A percentile compares a stretch with the other conserved stretches of the same genome.
phyloP scores from a whole-genome alignment of 1,139 yeast genomes.

The Lodderomyces parapsilosis region DNA sequence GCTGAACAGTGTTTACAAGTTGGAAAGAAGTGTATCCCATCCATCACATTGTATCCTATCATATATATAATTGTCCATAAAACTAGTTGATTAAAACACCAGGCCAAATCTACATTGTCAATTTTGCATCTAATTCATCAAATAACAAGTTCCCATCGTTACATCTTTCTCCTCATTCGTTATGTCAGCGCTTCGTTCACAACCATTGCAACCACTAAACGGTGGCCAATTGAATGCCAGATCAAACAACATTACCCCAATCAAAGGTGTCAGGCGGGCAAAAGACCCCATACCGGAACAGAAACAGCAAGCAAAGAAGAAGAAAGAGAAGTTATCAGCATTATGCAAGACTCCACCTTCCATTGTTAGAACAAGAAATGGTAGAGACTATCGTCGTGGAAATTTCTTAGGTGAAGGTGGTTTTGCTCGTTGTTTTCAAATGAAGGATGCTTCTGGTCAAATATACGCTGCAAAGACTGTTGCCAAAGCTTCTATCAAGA shows the following conservation, averaged over 20 bases:
- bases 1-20: too few species aligned
- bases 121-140: background rate
- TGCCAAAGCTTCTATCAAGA: constrained; percentile 90
- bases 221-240: constrained; percentile 45
- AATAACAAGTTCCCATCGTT: background rate
- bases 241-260: constrained; percentile 40
- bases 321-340: constrained; percentile 83
- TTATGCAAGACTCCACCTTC: constrained; percentile 95
- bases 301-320: constrained; percentile 42
- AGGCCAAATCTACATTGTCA: too few species aligned
- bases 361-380: constrained; percentile 80
- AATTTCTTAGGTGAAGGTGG: constrained; percentile 96
- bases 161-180: background rate
- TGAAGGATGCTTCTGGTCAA: constrained; percentile 84
- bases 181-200: constrained; percentile 38
- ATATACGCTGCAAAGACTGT: constrained; percentile 96
- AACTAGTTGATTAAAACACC: too few species aligned
- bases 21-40: too few species aligned
- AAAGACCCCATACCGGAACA: constrained; percentile 21
- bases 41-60: too few species aligned
- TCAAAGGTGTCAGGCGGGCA: constrained; percentile 33
- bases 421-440: constrained; percentile 97
- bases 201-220: constrained; percentile 50
- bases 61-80: too few species aligned
- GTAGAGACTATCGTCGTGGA: constrained; percentile 90